A percentile compares a stretch with the other conserved stretches of the same genome.
Conservation (phyloP, 75 land plant species). For the Azolla pinnata region DNA sequence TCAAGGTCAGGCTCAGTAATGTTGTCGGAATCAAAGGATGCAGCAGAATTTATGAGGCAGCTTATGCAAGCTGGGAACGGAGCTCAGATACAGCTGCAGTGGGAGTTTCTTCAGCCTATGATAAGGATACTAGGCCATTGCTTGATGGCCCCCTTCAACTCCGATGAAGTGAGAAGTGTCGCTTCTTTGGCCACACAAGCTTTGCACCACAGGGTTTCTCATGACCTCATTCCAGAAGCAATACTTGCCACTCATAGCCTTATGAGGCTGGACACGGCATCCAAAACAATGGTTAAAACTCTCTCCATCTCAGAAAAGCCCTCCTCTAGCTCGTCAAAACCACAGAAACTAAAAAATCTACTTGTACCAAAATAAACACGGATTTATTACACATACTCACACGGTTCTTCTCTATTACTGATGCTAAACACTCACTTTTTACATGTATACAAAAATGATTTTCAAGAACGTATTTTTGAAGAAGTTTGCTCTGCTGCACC, state of each 20-base stretch:
- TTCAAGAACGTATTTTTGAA: too few species aligned
- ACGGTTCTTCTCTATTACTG: too few species aligned
- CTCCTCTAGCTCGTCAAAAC: slow-evolving; percentile 28
- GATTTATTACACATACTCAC: too few species aligned
- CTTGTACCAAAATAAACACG: slow-evolving; percentile 50
- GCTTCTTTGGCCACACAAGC: slow-evolving; percentile 52
- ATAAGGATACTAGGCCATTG: slow-evolving; percentile 88
- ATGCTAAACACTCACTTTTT: too few species aligned
- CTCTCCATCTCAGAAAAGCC: slow-evolving; percentile 2
- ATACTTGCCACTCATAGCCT: slow-evolving; percentile 79
- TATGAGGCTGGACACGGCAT: slow-evolving; percentile 48
- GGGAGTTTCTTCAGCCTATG: slow-evolving; percentile 85
- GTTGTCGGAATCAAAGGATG: neutral
- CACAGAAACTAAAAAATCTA: slow-evolving; percentile 55
- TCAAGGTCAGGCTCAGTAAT: too few species aligned
- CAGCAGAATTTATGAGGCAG: neutral
- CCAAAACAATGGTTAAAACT: slow-evolving; percentile 15
- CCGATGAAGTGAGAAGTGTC: slow-evolving; percentile 52
- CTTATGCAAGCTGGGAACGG: slow-evolving; percentile 12
- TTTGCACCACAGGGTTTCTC: slow-evolving; percentile 69
- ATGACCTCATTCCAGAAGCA: slow-evolving; percentile 83
- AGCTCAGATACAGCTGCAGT: slow-evolving; percentile 54
- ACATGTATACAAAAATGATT: too few species aligned
- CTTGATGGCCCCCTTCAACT: slow-evolving; percentile 55
- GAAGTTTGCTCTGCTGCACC: too few species aligned